Percentiles rank a stretch among this genome's conserved stretches.
These are phyloP conservation scores for Suaeda aralocaspica DNA, from an alignment of 148 eudicot species.

Conservation along the genomic window DNA sequence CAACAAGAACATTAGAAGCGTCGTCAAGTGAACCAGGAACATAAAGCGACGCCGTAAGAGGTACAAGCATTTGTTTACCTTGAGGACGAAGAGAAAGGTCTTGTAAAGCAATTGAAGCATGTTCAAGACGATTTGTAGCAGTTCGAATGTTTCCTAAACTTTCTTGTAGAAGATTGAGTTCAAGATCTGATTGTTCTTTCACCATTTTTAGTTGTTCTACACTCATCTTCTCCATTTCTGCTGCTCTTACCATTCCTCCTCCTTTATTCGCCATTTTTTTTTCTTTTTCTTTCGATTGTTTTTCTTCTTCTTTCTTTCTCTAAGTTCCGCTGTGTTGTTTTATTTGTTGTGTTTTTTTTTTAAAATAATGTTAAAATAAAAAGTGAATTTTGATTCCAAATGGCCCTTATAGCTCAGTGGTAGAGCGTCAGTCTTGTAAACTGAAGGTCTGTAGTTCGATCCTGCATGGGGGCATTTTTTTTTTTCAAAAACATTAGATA, in stretches of 20 bases:
- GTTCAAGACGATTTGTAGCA: conserved; percentile 80
- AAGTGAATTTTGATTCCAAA: too few relatives aligned
- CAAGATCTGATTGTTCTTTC: conserved; percentile 78
- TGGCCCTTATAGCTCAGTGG: conserved; percentile 52
- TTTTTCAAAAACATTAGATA: neutral
- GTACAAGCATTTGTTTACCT: conserved; percentile 86
- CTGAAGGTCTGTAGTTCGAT: conserved; percentile 58
- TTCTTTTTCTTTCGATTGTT: neutral
- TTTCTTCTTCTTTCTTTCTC: neutral
- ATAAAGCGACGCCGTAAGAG: conserved; percentile 87
- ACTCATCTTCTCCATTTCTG: conserved; percentile 74
- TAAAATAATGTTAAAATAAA: too few relatives aligned
- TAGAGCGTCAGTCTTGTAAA: conserved; percentile 60
- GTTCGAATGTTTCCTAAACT: conserved; percentile 88
- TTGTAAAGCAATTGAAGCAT: conserved; percentile 69
- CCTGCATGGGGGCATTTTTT: conserved; percentile 41
- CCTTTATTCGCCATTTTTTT: conserved; percentile 20
- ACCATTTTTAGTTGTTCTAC: conserved; percentile 71
- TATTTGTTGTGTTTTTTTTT: neutral
- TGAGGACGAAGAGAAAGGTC: conserved; percentile 85
- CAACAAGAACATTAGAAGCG: conserved; percentile 73
- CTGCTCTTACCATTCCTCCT: conserved; percentile 20
- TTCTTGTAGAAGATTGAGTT: conserved; percentile 81
- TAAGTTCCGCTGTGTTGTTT: neutral
- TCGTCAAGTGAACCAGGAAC: conserved; percentile 88